phyloP scores from a whole-genome alignment of 2,329 filamentous ascomycete genomes.

The Cladosporium phlei region DNA sequence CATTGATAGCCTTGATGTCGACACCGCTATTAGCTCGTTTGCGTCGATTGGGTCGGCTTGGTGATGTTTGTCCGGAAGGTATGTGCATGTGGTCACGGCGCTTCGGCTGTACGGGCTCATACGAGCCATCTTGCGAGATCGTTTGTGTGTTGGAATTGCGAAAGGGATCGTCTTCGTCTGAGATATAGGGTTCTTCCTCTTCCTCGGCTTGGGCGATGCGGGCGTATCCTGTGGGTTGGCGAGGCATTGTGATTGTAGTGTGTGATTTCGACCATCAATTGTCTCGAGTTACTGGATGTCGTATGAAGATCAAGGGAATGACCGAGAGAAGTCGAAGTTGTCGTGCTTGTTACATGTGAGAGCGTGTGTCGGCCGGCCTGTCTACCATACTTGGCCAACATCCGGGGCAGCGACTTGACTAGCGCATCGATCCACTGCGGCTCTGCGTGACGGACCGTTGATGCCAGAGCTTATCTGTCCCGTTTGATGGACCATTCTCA shows the following conservation, averaged over 20 bases:
- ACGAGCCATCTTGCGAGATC: slow-evolving; percentile 3
- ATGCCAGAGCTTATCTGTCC: too few relatives aligned
- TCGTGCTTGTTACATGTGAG: slow-evolving; percentile 5
- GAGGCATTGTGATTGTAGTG: slow-evolving; percentile 24
- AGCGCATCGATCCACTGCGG: too few relatives aligned
- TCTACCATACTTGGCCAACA: too few relatives aligned
- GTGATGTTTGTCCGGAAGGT: slow-evolving; percentile 31
- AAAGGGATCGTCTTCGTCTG: slow-evolving; percentile 37
- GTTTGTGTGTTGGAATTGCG: slow-evolving; percentile 16
- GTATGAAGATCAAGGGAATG: neutral
- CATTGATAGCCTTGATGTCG: slow-evolving; percentile 97
- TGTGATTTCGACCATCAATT: slow-evolving; percentile 24
- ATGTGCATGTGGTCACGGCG: slow-evolving; percentile 42
- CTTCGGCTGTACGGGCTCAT: slow-evolving; percentile 45
- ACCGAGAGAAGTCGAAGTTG: neutral
- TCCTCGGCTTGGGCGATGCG: slow-evolving; percentile 49
- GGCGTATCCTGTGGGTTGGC: slow-evolving; percentile 47
- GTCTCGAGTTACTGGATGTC: neutral
- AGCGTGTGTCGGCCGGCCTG: too few relatives aligned
- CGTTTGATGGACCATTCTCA: too few relatives aligned
- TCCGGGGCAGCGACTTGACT: too few relatives aligned
- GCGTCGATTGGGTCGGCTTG: slow-evolving; percentile 38
- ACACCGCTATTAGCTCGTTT: slow-evolving; percentile 78
- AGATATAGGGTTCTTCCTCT: slow-evolving; percentile 37
- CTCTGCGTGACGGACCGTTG: too few relatives aligned